Conservation (phyloP, 768 basidiomycete species). For the Lentinula detonsa region DNA sequence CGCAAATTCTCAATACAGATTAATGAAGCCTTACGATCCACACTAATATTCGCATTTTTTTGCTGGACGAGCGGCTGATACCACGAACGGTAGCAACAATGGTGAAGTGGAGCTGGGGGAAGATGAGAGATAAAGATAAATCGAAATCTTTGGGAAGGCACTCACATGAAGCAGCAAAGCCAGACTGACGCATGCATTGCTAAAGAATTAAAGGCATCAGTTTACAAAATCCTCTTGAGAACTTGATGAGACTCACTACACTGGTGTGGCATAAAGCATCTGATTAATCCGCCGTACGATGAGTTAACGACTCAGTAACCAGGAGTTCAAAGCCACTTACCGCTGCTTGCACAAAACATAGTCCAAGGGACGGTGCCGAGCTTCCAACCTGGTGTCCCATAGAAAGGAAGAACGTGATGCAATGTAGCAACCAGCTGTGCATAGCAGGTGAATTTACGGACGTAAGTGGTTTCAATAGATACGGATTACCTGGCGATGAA, state of each 20-base stretch:
- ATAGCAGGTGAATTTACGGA: neutral
- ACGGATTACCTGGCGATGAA: neutral
- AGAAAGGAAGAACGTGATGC: neutral
- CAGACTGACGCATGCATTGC: neutral
- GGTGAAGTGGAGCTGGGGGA: neutral
- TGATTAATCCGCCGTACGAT: neutral
- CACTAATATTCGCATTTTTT: neutral
- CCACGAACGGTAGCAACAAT: neutral
- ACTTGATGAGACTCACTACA: neutral
- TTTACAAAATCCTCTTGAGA: neutral
- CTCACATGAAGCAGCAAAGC: neutral
- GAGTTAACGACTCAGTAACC: neutral
- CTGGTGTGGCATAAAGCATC: neutral
- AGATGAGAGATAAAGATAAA: neutral
- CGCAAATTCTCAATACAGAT: neutral
- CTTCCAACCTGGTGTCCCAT: neutral
- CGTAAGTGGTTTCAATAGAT: neutral
- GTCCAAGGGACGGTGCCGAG: neutral
- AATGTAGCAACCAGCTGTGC: neutral
- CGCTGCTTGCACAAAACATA: neutral
- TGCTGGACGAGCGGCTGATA: neutral
- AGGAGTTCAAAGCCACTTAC: neutral
- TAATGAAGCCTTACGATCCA: neutral
- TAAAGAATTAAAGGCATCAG: neutral
- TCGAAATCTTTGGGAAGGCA: neutral